Conservation (phyloP, 2,329 filamentous ascomycete genomes). For the Venturia oleaginea region DNA sequence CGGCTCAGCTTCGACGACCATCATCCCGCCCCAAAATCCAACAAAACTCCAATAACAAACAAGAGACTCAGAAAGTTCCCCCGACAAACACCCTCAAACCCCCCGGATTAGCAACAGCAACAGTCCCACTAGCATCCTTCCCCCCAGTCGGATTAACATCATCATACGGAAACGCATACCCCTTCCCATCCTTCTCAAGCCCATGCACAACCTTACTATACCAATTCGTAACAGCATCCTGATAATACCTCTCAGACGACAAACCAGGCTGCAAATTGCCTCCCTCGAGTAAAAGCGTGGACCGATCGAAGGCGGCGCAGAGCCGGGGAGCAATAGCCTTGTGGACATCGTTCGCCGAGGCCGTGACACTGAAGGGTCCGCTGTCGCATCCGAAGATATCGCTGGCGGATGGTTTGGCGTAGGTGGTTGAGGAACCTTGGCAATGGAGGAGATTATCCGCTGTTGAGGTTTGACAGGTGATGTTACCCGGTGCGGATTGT, state of each 20-base stretch:
- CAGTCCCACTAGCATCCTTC: constrained; percentile 52
- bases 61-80: constrained; percentile 21
- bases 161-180: constrained; percentile 66
- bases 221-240: constrained; percentile 51
- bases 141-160: constrained; percentile 51
- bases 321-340: constrained; percentile 62
- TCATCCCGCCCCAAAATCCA: not conserved
- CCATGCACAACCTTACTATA: constrained; percentile 57
- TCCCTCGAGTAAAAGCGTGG: constrained; percentile 46
- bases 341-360: constrained; percentile 28
- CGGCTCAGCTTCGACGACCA: too few species aligned
- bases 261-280: not conserved
- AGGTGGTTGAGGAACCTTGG: not conserved
- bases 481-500: not conserved
- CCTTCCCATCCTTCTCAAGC: constrained; percentile 48
- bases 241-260: constrained; percentile 46
- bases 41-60: not conserved
- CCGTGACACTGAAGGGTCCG: constrained; percentile 1
- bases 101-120: constrained; percentile 47
- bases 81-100: constrained; percentile 50
- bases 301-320: constrained; percentile 65
- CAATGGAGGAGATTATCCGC: not conserved
- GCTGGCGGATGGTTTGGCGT: not conserved
- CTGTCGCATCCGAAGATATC: not conserved
- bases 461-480: not conserved